phyloP scores from a whole-genome alignment of 2,329 filamentous ascomycete species.

The Periglandula ipomoeae region DNA sequence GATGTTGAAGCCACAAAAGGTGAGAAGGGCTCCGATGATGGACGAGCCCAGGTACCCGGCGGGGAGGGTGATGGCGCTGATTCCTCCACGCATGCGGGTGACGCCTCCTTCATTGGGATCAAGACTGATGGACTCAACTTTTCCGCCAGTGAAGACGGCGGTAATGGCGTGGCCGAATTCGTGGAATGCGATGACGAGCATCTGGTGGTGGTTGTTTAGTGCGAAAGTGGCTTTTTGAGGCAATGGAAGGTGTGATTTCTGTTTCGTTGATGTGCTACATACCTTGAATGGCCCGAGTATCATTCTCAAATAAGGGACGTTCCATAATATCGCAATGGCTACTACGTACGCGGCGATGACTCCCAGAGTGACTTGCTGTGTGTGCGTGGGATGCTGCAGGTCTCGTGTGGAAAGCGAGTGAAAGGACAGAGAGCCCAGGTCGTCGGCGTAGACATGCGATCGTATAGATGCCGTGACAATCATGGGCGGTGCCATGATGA shows the following conservation, averaged over 20 bases:
- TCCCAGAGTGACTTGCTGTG: constrained; percentile 62
- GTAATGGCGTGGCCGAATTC: constrained; percentile 70
- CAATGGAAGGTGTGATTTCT: no score
- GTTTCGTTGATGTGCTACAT: no score
- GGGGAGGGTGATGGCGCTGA: constrained; percentile 60
- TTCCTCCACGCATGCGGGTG: constrained; percentile 67
- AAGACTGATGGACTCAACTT: constrained; percentile 64
- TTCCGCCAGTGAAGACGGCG: constrained; percentile 62
- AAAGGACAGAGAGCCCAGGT: constrained; percentile 1
- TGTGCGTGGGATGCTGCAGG: constrained; percentile 51
- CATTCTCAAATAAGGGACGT: constrained; percentile 66
- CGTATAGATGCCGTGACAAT: neutral
- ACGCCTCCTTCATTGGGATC: constrained; percentile 73
- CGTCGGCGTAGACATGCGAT: constrained; percentile 6
- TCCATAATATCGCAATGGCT: constrained; percentile 69
- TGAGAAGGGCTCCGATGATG: constrained; percentile 67
- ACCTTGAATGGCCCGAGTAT: constrained; percentile 77
- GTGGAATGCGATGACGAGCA: constrained; percentile 78
- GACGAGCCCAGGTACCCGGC: constrained; percentile 72
- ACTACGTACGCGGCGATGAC: constrained; percentile 65
- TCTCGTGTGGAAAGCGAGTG: constrained; percentile 36
- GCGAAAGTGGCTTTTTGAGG: neutral
- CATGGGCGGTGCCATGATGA: constrained; percentile 6
- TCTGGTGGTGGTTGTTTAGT: constrained; percentile 32
- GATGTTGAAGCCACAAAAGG: constrained; percentile 74